Evolutionary conservation across 352 stramenopile genomes (phyloP).

Genomic region (Aphanomyces cochlioides): DNA sequence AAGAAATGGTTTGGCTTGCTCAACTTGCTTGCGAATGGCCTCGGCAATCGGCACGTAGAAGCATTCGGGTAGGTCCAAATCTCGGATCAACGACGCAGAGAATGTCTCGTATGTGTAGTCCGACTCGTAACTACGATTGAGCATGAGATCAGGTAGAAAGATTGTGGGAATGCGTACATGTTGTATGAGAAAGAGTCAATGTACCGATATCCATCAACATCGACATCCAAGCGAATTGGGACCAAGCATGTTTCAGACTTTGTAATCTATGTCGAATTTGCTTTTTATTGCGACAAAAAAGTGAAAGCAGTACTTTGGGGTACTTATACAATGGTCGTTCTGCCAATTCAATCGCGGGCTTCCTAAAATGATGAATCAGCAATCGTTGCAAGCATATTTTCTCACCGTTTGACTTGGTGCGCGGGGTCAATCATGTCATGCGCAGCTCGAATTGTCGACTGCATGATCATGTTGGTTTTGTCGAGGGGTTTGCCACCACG

Average conservation of each 20-base stretch:
- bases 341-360: conserved; percentile 19
- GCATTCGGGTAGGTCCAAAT: conserved; percentile 66
- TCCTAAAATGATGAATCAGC: conserved; percentile 4
- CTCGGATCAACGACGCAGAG: conserved; percentile 57
- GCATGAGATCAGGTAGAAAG: neutral
- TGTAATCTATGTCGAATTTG: conserved; percentile 39
- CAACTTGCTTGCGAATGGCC: conserved; percentile 65
- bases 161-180: conserved; percentile 39
- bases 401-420: too few relatives aligned
- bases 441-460: neutral
- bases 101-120: conserved; percentile 77
- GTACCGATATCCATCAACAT: conserved; percentile 76
- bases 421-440: neutral
- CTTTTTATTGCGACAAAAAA: neutral
- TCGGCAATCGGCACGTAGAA: conserved; percentile 65
- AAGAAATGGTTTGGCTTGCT: conserved; percentile 47
- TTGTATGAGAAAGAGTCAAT: conserved; percentile 82
- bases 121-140: conserved; percentile 49
- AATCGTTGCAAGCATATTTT: neutral
- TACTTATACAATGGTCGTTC: conserved; percentile 70
- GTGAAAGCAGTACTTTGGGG: conserved; percentile 45
- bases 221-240: conserved; percentile 69
- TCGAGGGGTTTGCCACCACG: conserved; percentile 77
- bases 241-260: conserved; percentile 50
- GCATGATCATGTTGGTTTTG: conserved; percentile 48